Evolutionary conservation across 2,329 filamentous ascomycete genomes (phyloP).

Genomic region (Trichoderma gracile): DNA sequence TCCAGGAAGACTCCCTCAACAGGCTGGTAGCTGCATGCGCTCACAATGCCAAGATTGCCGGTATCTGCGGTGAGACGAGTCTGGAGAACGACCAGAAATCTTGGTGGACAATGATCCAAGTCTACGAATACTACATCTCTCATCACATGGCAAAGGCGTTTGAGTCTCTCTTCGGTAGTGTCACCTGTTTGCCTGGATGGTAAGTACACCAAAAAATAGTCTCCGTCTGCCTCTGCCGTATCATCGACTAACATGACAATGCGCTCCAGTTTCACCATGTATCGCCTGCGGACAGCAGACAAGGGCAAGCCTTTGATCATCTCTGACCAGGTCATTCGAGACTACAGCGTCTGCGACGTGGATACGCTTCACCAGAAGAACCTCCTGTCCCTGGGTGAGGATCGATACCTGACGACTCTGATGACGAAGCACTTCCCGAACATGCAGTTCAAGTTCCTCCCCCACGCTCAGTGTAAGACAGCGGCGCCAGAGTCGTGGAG

Average conservation of each 20-base stretch:
- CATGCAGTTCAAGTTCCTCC: constrained; percentile 95
- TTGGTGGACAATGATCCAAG: constrained; percentile 99
- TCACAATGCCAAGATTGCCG: constrained; percentile 93
- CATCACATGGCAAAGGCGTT: constrained; percentile 97
- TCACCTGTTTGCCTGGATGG: constrained; percentile 99
- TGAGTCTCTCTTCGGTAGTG: constrained; percentile 94
- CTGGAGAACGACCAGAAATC: constrained; percentile 92
- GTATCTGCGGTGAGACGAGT: constrained; percentile 96
- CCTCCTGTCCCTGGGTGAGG: constrained; percentile 86
- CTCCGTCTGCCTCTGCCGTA: no score
- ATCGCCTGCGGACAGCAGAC: constrained; percentile 89
- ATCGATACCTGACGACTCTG: constrained; percentile 93
- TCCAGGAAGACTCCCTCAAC: constrained; percentile 88
- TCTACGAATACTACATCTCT: constrained; percentile 99
- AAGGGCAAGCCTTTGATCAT: constrained; percentile 94
- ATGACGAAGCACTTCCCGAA: constrained; percentile 97
- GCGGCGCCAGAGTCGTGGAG: constrained; percentile 93
- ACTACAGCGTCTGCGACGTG: constrained; percentile 85
- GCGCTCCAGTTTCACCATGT: constrained; percentile 87
- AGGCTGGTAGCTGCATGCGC: constrained; percentile 88
- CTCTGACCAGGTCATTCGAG: constrained; percentile 79
- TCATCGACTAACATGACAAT: not conserved
- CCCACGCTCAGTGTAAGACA: constrained; percentile 89
- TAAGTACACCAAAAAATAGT: constrained; percentile 56
- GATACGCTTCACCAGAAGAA: constrained; percentile 99